A percentile compares a stretch with the other conserved stretches of the same genome.
phyloP scores from a whole-genome alignment of 164 flowering plant genomes.

The Magnolia changhungtana region DNA sequence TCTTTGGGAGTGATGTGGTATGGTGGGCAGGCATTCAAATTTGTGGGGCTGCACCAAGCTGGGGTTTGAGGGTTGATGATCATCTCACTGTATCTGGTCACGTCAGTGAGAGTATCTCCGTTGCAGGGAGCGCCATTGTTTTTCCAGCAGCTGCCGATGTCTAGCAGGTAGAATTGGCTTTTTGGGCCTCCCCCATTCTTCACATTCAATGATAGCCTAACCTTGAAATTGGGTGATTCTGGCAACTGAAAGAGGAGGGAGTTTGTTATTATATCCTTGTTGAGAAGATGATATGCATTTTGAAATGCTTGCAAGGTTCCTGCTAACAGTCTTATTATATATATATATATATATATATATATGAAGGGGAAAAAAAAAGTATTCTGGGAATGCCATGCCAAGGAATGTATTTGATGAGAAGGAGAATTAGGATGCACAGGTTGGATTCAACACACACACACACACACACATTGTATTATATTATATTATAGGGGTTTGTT shows the following conservation, averaged over 20 bases:
- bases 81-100: constrained; percentile 84
- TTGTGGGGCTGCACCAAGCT: constrained; percentile 57
- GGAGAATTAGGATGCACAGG: too few species aligned
- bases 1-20: constrained; percentile 53
- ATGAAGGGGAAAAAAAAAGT: too few species aligned
- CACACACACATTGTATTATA: too few species aligned
- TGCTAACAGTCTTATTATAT: background rate
- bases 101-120: constrained; percentile 68
- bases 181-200: constrained; percentile 72
- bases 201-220: constrained; percentile 50
- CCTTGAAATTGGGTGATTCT: constrained; percentile 76
- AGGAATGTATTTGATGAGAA: too few species aligned
- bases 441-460: too few species aligned
- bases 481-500: too few species aligned
- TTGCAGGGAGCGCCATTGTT: constrained; percentile 65
- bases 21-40: constrained; percentile 55
- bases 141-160: constrained; percentile 90
- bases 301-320: background rate
- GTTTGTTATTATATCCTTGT: background rate
- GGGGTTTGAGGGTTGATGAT: constrained; percentile 67
- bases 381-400: too few species aligned
- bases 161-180: constrained; percentile 79
- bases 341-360: too few species aligned
- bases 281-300: background rate
- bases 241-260: constrained; percentile 43